A percentile compares a stretch with the other conserved stretches of the same genome.
These are phyloP conservation scores for Carallia pectinifolia DNA, from an alignment of 345 rosid genomes.

Conservation along the genomic window DNA sequence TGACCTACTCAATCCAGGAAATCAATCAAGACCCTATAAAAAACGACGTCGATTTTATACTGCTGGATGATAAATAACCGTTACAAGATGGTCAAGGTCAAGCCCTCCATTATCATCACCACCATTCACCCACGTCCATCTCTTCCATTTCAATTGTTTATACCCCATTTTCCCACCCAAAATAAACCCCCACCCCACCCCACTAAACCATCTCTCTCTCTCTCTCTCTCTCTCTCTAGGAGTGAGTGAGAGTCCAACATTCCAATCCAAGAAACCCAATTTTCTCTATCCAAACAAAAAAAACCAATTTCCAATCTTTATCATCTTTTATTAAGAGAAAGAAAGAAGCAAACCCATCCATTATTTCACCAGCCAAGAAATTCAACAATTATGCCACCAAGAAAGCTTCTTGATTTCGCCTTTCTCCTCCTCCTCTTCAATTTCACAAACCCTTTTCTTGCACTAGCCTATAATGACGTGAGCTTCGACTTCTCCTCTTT, in stretches of 20 bases:
- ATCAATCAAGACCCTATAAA: neutral
- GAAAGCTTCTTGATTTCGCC: conserved; percentile 46
- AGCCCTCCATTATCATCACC: neutral
- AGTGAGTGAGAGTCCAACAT: neutral
- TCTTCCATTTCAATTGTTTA: conserved; percentile 47
- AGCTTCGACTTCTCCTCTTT: conserved; percentile 58
- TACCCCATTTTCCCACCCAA: conserved; percentile 45
- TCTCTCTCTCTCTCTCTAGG: neutral
- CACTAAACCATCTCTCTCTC: neutral
- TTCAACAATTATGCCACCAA: conserved; percentile 33
- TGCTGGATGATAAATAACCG: conserved; percentile 26
- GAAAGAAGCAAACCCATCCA: neutral
- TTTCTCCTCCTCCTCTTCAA: conserved; percentile 33
- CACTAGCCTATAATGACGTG: conserved; percentile 26
- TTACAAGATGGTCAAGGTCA: conserved; percentile 7
- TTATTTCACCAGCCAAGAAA: conserved; percentile 1
- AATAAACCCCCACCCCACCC: neutral
- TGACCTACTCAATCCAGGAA: conserved; percentile 15
- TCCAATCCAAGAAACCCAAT: conserved; percentile 6
- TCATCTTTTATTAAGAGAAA: neutral
- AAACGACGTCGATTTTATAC: conserved; percentile 17
- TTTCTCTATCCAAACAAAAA: too few species aligned
- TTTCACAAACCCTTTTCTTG: conserved; percentile 14
- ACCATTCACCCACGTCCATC: conserved; percentile 22
- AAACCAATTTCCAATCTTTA: neutral